Percentiles rank a stretch among this genome's conserved stretches.
Evolutionary conservation across 2,329 filamentous ascomycete genomes (phyloP).

Genomic region (Claviceps cyperi): DNA sequence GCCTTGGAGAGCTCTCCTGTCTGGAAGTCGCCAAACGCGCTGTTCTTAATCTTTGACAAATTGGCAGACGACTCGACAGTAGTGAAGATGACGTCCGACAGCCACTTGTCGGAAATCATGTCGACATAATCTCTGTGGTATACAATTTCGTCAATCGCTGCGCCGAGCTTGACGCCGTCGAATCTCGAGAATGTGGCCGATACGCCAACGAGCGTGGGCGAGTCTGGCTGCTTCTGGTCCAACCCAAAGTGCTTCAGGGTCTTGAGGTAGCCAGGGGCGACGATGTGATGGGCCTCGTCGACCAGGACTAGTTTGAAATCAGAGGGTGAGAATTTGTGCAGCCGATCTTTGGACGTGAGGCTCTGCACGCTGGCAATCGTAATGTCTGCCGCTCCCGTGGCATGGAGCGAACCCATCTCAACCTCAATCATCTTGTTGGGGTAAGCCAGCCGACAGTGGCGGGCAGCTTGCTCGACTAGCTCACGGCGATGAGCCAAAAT

Average conservation of each 20-base stretch:
- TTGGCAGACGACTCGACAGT: constrained; percentile 77
- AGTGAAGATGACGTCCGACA: constrained; percentile 85
- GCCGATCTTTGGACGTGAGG: constrained; percentile 59
- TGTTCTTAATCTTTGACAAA: constrained; percentile 52
- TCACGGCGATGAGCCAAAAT: constrained; percentile 88
- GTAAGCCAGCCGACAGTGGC: constrained; percentile 70
- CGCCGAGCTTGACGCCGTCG: constrained; percentile 68
- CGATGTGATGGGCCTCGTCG: constrained; percentile 94
- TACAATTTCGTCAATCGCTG: constrained; percentile 86
- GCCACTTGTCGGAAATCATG: constrained; percentile 76
- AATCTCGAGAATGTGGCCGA: constrained; percentile 69
- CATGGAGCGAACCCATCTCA: constrained; percentile 71
- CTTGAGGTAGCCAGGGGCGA: constrained; percentile 64
- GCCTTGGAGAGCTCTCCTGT: constrained; percentile 60
- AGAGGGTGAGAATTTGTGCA: constrained; percentile 68
- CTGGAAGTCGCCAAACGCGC: constrained; percentile 60
- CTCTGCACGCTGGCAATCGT: constrained; percentile 85
- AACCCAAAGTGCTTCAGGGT: constrained; percentile 69
- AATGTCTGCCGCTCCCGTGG: constrained; percentile 74
- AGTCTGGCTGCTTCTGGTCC: constrained; percentile 25
- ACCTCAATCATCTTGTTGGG: constrained; percentile 71
- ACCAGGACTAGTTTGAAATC: constrained; percentile 84
- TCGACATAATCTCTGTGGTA: constrained; percentile 68
- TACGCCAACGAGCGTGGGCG: constrained; percentile 68
- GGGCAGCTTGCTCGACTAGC: constrained; percentile 83